A percentile compares a stretch with the other conserved stretches of the same genome.
Evolutionary conservation across 352 stramenopile genomes (phyloP).

Genomic region (Pythium biforme): DNA sequence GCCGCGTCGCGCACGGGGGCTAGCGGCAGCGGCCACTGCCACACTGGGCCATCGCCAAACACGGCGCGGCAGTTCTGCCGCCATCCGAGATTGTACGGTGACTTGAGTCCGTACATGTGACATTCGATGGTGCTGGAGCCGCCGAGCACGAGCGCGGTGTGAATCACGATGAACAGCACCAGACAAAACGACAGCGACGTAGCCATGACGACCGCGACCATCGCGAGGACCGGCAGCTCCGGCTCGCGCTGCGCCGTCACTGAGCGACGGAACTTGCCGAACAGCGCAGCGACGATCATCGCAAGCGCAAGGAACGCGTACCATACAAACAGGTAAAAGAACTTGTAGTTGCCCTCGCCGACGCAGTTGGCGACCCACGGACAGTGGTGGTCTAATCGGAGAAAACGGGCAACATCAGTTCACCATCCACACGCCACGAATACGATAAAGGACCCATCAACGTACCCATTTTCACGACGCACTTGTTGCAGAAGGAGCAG

Average conservation of each 20-base stretch:
- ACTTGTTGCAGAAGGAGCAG: conserved; percentile 85
- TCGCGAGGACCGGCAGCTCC: conserved; percentile 40
- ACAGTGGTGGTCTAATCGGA: conserved; percentile 95
- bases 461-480: conserved; percentile 85
- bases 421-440: not conserved
- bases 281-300: conserved; percentile 59
- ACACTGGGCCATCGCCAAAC: conserved; percentile 51
- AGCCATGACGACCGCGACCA: conserved; percentile 75
- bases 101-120: conserved; percentile 61
- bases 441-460: not conserved
- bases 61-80: conserved; percentile 46
- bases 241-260: conserved; percentile 11
- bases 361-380: conserved; percentile 93
- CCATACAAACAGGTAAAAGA: conserved; percentile 83
- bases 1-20: conserved; percentile 20
- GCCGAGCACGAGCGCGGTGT: conserved; percentile 64
- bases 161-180: conserved; percentile 67
- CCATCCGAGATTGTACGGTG: conserved; percentile 73
- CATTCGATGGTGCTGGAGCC: conserved; percentile 81
- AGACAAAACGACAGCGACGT: conserved; percentile 68
- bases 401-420: not conserved
- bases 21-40: conserved; percentile 60
- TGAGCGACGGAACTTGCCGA: conserved; percentile 45
- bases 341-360: conserved; percentile 85
- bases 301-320: conserved; percentile 67